A percentile compares a stretch with the other conserved stretches of the same genome.
Evolutionary conservation across 345 rosid species (phyloP).

Genomic region (Kernera saxatilis): DNA sequence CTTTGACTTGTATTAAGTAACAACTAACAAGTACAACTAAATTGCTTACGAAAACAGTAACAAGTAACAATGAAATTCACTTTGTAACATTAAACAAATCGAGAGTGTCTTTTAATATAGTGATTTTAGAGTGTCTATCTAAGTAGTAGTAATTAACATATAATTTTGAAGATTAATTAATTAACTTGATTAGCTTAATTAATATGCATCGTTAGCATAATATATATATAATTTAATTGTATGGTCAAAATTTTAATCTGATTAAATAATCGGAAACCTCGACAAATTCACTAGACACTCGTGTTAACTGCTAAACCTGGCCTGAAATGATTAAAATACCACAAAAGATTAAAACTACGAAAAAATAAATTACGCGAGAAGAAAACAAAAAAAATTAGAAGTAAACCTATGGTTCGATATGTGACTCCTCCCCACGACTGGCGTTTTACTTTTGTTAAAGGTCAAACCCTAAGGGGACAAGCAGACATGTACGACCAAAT

Average conservation of each 20-base stretch:
- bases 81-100: not conserved
- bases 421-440: constrained; percentile 23
- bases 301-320: constrained; percentile 14
- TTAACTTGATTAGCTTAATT: not conserved
- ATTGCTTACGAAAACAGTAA: not conserved
- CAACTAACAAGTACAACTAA: not conserved
- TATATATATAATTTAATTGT: not conserved
- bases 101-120: not conserved
- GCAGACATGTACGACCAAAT: constrained; percentile 17
- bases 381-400: not conserved
- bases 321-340: not conserved
- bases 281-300: constrained; percentile 23
- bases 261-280: constrained; percentile 1
- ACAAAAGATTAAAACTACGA: not conserved
- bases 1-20: constrained; percentile 20
- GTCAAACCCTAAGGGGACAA: constrained; percentile 33
- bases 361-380: not conserved
- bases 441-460: constrained; percentile 28
- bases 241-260: not conserved
- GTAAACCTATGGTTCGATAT: not conserved
- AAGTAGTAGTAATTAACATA: too few species aligned
- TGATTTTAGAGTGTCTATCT: not conserved
- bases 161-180: not conserved
- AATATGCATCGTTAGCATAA: constrained; percentile 15
- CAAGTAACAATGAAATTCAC: not conserved